Evolutionary conservation across 78 protist species (phyloP), one percentile per base, ranked within the genome.

Genomic region (Blattamonas nauphoetae): DNA sequence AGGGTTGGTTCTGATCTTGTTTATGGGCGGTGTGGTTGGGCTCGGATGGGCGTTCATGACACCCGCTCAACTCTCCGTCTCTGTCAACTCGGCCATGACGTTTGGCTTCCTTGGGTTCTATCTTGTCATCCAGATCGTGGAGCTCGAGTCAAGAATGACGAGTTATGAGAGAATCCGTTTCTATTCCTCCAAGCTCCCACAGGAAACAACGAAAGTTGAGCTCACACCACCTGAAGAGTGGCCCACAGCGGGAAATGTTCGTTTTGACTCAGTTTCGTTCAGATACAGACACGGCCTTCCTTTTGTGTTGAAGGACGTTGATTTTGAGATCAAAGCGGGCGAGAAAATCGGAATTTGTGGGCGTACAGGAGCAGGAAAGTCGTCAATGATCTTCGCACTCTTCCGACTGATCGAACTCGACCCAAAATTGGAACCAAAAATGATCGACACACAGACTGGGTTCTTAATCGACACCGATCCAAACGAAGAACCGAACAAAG

Each of bases 271-370:
- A 1, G 55, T 86, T 4, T 38, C 84, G 46, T 42, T 45, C 81
- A 41, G 89, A 0, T 90, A 87, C 85, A 64, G 88, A 1, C 82
- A 36, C 6, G 78, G 87, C 45, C 77, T 87, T 32, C 86, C 79
- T 0, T 41, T 29, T 3, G 90, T 64, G 29, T 36, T 90, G 35
- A 35, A 84, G 63, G 88, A 80, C 45, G 78, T 90, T 34, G 1
- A 34, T 0, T 81, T 86, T 35, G n/a, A 3, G 3, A 38, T 90
- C 6, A 3, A 41, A 0, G 43, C 82, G 2, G 71, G 41, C 1
- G 89, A 88, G 34, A 96, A 94, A 89, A 45, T 95, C 77, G 21
- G 87, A 35, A 5, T 85, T 33, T 3, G 3, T 32, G 86, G 71
- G 71, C 11, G 71, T 11, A 55, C 71, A 55, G 71, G 71, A 29